Base-by-base conservation (phyloP, 805 yeast genomes). In the Phaffomyces opuntiae region DNA sequence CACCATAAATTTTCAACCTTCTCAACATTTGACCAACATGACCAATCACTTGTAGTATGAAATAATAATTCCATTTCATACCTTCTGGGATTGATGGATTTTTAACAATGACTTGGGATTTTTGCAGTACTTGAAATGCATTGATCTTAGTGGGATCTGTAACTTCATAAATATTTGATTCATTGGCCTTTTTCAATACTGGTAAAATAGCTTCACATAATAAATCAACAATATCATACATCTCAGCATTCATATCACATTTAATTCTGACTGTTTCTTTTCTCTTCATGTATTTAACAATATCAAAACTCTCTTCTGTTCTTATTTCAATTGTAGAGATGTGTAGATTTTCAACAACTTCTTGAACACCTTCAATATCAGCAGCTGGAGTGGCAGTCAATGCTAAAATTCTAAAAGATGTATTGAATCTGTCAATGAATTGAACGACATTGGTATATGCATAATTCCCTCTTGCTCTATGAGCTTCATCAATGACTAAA, bases 381-480 rank as follows among this genome's bases (percentile, higher is more conserved):
- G 95, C 72, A 0, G 96, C 93, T 0, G 99, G 99, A 0, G 99
- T 93, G 1, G 99, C 99, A 0, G 98, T 89, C 50, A 93, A 68
- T 0, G 96, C 98, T 43, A 93, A 63, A 0, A 90, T 69, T 39
- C 99, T 69, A 53, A 80, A 83, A 2, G 87, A 77, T 1, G 78
- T 72, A 49, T 78, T 81, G 58, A 79, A 80, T 43, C 87, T 64
- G 27, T 74, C 73, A 12, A 86, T 61, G 54, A 78, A 81, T 50
- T 77, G 70, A 3, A 86, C 87, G n/a, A 91, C 90, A 46, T 85
- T 83, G 40, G 83, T 83, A 57, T 91, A 91, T 1, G 98, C 85
- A 60, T 89, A 90, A 45, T 87, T 83, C 0, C 96, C 96, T 43
- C 83, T 82, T 0, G 97, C 89, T 41, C 96, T 70, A 63, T 93